Base-by-base conservation (phyloP, 176 grass and related monocot genomes). In the Sorghum bicolor region DNA sequence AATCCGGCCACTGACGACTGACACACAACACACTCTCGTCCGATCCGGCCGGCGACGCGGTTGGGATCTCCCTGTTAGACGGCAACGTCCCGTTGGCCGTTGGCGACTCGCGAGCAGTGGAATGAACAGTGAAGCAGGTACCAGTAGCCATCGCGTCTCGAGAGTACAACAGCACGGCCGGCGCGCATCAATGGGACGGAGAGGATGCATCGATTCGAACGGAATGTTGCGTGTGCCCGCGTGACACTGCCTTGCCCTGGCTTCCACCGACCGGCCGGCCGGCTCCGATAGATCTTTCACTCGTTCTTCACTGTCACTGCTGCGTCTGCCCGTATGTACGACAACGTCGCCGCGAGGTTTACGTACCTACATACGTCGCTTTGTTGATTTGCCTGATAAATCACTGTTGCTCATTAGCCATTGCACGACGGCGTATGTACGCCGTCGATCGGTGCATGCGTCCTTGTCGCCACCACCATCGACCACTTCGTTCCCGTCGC, bases 1-100 rank as follows among this genome's bases (percentile, higher is more conserved):
- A 7, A n/a, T 57, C 55, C 55, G 55, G 55, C 55, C 22, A 58
- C 55, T 24, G 57, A 60, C 57, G 13, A 5, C 45, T 16, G 55
- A 9, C 53, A 24, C 53, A 7, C 17, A 0, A 24, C 53, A 7
- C 17, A 0, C 19, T 10, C 52, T 58, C 22, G 20, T 7, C 47
- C 50, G 53, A 22, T 8, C 53, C 53, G 20, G 55, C 22, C 52
- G 8, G 52, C 55, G 61, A 55, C 85, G 19, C 85, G 19, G 62
- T 81, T 87, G 36, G 75, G 78, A 68, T 75, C 71, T 61, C 62
- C 78, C 36, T 76, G 75, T 81, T 67, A 8, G n/a, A 58, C 84
- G 44, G 60, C 78, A 14, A 60, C 67, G 31, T 19, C 55, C 1
- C 57, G 55, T 24, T 24, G 53, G 53, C 16, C 19, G 39, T 47